Percentiles rank a stretch among this genome's conserved stretches.
Evolutionary conservation across 371 early-diverging fungal genomes (phyloP).

Genomic region (Basidiobolus heterosporus): DNA sequence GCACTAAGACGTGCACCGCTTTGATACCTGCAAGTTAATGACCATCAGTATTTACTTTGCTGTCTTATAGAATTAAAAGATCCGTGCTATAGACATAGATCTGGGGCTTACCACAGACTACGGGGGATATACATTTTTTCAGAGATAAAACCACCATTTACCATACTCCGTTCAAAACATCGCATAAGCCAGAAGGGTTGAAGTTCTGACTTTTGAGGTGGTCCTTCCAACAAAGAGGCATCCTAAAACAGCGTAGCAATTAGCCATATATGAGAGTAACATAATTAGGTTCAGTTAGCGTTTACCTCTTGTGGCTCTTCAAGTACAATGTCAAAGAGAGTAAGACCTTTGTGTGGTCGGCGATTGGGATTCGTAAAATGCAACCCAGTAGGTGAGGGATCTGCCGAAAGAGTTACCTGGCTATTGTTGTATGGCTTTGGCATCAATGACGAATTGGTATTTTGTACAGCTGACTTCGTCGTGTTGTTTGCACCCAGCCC

Average conservation of each 20-base stretch:
- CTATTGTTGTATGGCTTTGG: too few relatives aligned
- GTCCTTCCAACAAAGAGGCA: conserved; percentile 7
- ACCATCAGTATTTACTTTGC: too few relatives aligned
- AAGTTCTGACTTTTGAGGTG: conserved; percentile 14
- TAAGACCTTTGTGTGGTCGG: neutral
- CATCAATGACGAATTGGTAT: too few relatives aligned
- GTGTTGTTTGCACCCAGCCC: too few relatives aligned
- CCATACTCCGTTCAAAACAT: conserved; percentile 17
- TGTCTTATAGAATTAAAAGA: too few relatives aligned
- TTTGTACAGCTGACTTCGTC: too few relatives aligned
- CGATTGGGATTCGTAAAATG: neutral
- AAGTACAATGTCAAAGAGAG: neutral
- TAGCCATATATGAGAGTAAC: neutral
- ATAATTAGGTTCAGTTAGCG: neutral
- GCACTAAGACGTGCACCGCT: conserved; percentile 1
- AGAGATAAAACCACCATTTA: conserved; percentile 19
- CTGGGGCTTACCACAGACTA: conserved; percentile 17
- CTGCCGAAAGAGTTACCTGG: too few relatives aligned
- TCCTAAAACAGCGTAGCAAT: neutral
- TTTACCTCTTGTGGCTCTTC: neutral
- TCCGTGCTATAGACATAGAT: too few relatives aligned
- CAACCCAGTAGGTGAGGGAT: too few relatives aligned
- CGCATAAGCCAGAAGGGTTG: conserved; percentile 23
- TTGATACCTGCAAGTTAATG: neutral
- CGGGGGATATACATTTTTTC: conserved; percentile 19